Percentiles rank a stretch among this genome's conserved stretches.
Conservation (phyloP, 73 alveolate genomes). For the Urostyla sp. region DNA sequence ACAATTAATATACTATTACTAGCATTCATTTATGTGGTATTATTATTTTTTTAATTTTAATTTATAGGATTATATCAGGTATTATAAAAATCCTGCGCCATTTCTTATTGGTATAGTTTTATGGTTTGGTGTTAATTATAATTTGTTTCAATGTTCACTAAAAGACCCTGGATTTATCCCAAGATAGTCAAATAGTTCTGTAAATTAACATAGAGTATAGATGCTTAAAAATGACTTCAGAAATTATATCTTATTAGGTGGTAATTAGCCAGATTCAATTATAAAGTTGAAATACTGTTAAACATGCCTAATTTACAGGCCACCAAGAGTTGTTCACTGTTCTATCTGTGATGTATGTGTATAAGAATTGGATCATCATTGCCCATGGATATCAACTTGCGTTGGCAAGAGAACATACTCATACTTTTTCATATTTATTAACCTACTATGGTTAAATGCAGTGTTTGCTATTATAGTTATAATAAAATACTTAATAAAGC, state of each 20-base stretch:
- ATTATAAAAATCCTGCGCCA: conserved; percentile 1
- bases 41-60: neutral
- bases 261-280: neutral
- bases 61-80: conserved; percentile 14
- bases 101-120: conserved; percentile 5
- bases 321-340: conserved; percentile 95
- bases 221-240: conserved; percentile 18
- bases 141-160: conserved; percentile 23
- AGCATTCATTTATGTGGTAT: conserved; percentile 26
- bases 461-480: neutral
- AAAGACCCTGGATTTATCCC: conserved; percentile 57
- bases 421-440: conserved; percentile 10
- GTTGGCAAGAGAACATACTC: conserved; percentile 91
- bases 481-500: neutral
- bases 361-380: conserved; percentile 94
- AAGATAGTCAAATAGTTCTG: neutral
- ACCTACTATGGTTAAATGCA: conserved; percentile 17
- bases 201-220: conserved; percentile 16
- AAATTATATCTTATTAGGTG: neutral
- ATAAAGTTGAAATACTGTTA: conserved; percentile 51
- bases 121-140: neutral
- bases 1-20: conserved; percentile 8
- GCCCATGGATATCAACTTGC: conserved; percentile 96
- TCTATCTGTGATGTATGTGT: conserved; percentile 94
- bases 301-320: conserved; percentile 79